Evolutionary conservation across 441 rosid genomes (phyloP), one percentile per base, ranked within the genome.

Genomic region (Euphorbia celastroides): DNA sequence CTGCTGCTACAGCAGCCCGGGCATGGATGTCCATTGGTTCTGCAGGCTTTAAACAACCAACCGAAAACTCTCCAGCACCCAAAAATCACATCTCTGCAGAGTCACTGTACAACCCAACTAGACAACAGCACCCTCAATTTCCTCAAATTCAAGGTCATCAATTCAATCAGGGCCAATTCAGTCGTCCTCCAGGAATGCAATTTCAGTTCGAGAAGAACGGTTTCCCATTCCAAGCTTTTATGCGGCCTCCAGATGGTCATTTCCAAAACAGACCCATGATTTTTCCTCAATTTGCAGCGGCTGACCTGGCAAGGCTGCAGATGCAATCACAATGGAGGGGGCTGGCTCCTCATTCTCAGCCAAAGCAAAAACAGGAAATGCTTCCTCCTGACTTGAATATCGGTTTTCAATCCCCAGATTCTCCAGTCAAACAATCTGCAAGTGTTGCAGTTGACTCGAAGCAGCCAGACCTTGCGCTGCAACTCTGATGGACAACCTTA

Each of bases 1-100:
- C 90, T 48, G 88, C 93, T 1, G 78, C 71, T 57, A 79, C 83
- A 31, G 97, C 93, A 71, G 92, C 96, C 34, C 74, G 92, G 27
- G 96, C 89, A 8, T 91, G 96, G 97, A 93, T 91, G 96, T 89
- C 96, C 5, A 65, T 89, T 59, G 97, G 93, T 57, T 86, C 89
- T 22, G 92, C 83, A 63, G 90, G 85, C 16, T 80, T 75, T 41
- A 87, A 74, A 79, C 89, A 77, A 65, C 68, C 70, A 0, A 57
- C 69, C 19, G 95, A 89, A 75, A 82, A 72, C 65, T 64, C 80
- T 20, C 38, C 64, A 58, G 46, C 71, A 19, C 82, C 68, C 30
- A 88, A 81, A 68, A 80, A 69, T 76, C 92, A 86, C 74, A 81
- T 86, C 38, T 81, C 90, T 68, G 86, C 87, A 0, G 88, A 82